phyloP scores from a whole-genome alignment of 2,329 filamentous ascomycete genomes.

The Monosporascus sp. region DNA sequence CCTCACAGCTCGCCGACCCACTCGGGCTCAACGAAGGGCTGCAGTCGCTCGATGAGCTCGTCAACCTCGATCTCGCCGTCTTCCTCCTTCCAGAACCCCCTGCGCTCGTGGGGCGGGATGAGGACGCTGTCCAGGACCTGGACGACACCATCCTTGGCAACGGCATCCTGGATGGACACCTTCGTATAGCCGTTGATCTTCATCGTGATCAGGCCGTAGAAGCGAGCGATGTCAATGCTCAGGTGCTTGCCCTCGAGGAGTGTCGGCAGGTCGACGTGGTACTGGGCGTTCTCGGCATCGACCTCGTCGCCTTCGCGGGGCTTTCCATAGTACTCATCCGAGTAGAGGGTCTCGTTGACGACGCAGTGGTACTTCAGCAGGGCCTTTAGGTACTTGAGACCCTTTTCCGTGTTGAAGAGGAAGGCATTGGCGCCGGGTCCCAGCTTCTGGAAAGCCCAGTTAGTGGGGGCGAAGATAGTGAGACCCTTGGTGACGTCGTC shows the following conservation, averaged over 20 bases:
- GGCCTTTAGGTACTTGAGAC: conserved; percentile 69
- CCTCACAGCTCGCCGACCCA: conserved; percentile 14
- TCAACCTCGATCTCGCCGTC: conserved; percentile 42
- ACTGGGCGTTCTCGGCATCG: conserved; percentile 37
- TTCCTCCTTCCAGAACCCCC: conserved; percentile 27
- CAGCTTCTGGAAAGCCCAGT: conserved; percentile 72
- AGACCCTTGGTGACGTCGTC: conserved; percentile 47
- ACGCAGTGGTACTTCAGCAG: conserved; percentile 40
- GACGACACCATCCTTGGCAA: conserved; percentile 75
- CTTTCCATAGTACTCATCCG: conserved; percentile 67
- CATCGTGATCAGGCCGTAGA: conserved; percentile 63
- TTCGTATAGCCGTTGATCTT: conserved; percentile 68
- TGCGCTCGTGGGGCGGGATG: conserved; percentile 63
- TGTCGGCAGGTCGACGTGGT: conserved; percentile 67
- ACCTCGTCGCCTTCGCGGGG: conserved; percentile 24
- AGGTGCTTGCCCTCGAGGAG: conserved; percentile 61
- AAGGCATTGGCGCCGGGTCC: conserved; percentile 73
- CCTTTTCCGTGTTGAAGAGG: conserved; percentile 70
- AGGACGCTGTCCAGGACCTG: conserved; percentile 70
- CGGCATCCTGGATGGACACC: conserved; percentile 62
- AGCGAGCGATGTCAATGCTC: conserved; percentile 64
- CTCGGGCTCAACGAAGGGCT: conserved; percentile 33
- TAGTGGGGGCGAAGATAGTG: conserved; percentile 77
- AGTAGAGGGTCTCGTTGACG: conserved; percentile 50
- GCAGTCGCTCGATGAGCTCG: conserved; percentile 13